These are phyloP conservation scores for Lepidium didymum DNA, from an alignment of 345 rosid genomes.

Conservation along the genomic window DNA sequence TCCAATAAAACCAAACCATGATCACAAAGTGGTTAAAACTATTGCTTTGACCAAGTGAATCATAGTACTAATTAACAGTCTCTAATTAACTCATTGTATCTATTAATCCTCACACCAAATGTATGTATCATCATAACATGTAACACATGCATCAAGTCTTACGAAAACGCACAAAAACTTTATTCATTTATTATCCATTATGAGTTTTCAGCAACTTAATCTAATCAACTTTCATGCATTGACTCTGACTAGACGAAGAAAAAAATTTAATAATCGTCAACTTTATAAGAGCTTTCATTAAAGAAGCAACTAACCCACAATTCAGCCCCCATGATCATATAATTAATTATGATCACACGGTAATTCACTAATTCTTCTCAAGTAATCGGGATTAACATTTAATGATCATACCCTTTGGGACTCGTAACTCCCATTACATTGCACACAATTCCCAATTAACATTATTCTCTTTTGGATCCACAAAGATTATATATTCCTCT, in stretches of 20 bases:
- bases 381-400: not conserved
- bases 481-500: not conserved
- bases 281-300: not conserved
- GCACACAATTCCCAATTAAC: constrained; percentile 18
- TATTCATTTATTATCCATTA: not conserved
- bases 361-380: not conserved
- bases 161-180: not conserved
- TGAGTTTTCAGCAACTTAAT: not conserved
- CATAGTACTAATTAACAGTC: not conserved
- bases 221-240: constrained; percentile 20
- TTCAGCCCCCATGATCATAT: constrained; percentile 26
- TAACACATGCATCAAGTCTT: not conserved
- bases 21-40: not conserved
- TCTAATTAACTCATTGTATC: not conserved
- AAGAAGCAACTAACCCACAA: not conserved
- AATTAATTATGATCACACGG: constrained; percentile 7
- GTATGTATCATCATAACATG: not conserved
- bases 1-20: no score
- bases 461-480: not conserved
- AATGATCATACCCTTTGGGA: constrained; percentile 21
- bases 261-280: not conserved
- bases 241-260: constrained; percentile 15
- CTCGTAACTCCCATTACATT: constrained; percentile 22
- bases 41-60: not conserved
- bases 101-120: not conserved